Conservation (phyloP, 2,329 filamentous ascomycete genomes). For the Fusarium algeriense region DNA sequence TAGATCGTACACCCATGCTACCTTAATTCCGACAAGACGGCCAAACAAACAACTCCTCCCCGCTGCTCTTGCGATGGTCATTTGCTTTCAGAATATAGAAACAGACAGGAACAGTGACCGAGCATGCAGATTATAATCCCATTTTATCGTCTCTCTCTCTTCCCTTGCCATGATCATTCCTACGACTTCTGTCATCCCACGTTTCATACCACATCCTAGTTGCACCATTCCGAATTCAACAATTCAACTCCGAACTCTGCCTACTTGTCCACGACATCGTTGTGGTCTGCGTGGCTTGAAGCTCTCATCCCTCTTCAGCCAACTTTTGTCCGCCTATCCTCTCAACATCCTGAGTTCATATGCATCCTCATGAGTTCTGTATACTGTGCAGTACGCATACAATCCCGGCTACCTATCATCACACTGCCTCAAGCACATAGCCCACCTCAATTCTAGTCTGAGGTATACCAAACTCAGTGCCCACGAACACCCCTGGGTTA, state of each 20-base stretch:
- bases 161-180: slow-evolving; percentile 8
- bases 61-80: slow-evolving; percentile 13
- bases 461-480: slow-evolving; percentile 23
- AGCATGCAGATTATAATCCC: not conserved
- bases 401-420: slow-evolving; percentile 16
- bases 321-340: slow-evolving; percentile 6
- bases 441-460: slow-evolving; percentile 31
- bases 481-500: slow-evolving; percentile 34
- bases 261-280: slow-evolving; percentile 26
- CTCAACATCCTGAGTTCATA: slow-evolving; percentile 3
- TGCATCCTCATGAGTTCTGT: slow-evolving; percentile 5
- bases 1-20: slow-evolving; percentile 25
- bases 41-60: slow-evolving; percentile 31
- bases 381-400: slow-evolving; percentile 8
- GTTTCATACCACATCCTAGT: slow-evolving; percentile 13
- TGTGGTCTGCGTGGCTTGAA: slow-evolving; percentile 38
- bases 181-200: not conserved
- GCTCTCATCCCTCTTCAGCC: slow-evolving; percentile 27
- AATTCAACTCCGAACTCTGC: slow-evolving; percentile 29
- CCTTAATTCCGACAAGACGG: slow-evolving; percentile 32
- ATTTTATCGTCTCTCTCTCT: not conserved
- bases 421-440: slow-evolving; percentile 22
- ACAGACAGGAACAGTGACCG: slow-evolving; percentile 24
- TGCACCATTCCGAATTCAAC: slow-evolving; percentile 24
- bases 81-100: slow-evolving; percentile 19